Evolutionary conservation across 129 eudicot genomes (phyloP), one percentile per base, ranked within the genome.

Genomic region (Pulicaria dysenterica): DNA sequence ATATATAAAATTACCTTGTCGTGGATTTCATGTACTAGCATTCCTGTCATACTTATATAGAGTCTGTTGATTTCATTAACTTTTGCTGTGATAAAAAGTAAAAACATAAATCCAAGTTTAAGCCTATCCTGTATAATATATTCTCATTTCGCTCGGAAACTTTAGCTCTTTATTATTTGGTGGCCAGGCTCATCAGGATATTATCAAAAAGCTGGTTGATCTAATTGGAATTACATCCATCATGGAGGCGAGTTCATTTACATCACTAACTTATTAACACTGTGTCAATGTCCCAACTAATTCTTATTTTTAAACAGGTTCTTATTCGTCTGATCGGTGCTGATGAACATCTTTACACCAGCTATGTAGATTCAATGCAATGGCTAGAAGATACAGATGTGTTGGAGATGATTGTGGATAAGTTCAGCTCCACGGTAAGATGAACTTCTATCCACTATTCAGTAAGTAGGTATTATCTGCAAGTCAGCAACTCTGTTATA

Each of bases 251-350:
- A 73, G 76, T 57, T 70, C 49, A 68, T 49, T 34, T 24, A 15
- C 45, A 17, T 53, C 24, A 43, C 39, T 68, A 12, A 12, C 5
- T 31, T 71, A 17, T 64, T 9, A 55, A 12, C 59, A 70, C 58
- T 49, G 62, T 56, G 57, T 77, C 42, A 17, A 40, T 55, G 53
- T 49, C 12, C 40, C 69, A 69, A 50, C 70, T 72, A 67, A 80
- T 53, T 5, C 12, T 14, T 61, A 62, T 82, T 53, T 4, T 72
- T 77, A 47, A 56, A 76, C 86, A 93, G 98, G 98, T 93, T 78
- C 88, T 93, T 77, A 85, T 93, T 76, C 98, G 98, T 48, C 81
- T 93, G 43, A 85, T 93, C 64, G 98, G 96, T 38, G 91, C 98
- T 79, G 98, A 93, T 84, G 98, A 93, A 71, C 95, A 90, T 83